Evolutionary conservation across 2,329 filamentous ascomycete species (phyloP).

Genomic region (Zasmidium citrigriseum): DNA sequence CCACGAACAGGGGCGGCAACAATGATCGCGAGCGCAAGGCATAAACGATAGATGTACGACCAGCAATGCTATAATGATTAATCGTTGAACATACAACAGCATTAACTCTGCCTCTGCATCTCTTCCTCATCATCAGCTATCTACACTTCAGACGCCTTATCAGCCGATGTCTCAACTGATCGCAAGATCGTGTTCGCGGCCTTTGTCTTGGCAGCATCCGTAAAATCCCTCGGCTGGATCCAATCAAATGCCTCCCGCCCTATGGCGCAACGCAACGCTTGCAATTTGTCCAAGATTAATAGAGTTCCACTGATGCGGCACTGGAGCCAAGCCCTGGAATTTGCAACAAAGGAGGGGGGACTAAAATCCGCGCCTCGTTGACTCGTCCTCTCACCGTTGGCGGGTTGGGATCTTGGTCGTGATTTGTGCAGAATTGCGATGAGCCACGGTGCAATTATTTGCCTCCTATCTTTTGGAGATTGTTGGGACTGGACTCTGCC

Average conservation of each 20-base stretch:
- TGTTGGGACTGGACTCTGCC: no score
- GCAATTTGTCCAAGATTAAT: neutral
- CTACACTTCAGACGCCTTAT: neutral
- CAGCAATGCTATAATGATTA: neutral
- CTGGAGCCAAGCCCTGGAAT: neutral
- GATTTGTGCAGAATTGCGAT: no score
- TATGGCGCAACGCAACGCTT: neutral
- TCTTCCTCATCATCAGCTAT: neutral
- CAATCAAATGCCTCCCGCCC: neutral
- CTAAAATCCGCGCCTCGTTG: no score
- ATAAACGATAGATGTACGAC: neutral
- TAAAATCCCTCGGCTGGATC: neutral
- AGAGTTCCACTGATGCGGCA: neutral
- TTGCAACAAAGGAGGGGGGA: no score
- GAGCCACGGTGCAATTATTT: no score
- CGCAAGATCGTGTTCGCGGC: neutral
- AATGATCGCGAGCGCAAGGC: constrained; percentile 11
- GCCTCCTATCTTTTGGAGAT: no score
- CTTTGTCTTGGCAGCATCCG: neutral
- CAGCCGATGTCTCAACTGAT: neutral
- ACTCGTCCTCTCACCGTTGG: no score
- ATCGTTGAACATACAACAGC: neutral
- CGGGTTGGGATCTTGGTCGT: no score
- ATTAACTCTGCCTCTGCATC: no score
- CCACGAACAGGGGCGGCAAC: neutral